These are phyloP conservation scores for Acanthamoeba lenticulata DNA, from an alignment of 208 protist genomes.

Conservation along the genomic window DNA sequence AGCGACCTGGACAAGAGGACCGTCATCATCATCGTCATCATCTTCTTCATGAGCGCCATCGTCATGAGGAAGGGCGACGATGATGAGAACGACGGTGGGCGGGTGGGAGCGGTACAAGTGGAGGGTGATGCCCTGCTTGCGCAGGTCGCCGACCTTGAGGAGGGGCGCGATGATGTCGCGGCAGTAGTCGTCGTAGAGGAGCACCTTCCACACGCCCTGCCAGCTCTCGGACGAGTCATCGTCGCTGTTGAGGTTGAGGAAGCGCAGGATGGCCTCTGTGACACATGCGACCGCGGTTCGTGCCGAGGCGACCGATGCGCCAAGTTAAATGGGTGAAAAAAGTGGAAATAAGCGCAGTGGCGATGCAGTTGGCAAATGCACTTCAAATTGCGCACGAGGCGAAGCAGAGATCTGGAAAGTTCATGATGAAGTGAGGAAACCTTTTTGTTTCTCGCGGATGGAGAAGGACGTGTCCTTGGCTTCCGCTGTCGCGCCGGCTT, in stretches of 20 bases:
- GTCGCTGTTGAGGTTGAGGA: slow-evolving; percentile 34
- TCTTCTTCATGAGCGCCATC: too few species aligned
- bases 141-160: slow-evolving; percentile 88
- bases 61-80: slow-evolving; percentile 19
- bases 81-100: neutral
- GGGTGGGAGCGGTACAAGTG: slow-evolving; percentile 75
- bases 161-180: slow-evolving; percentile 89
- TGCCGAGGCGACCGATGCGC: too few species aligned
- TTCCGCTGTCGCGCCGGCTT: neutral
- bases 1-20: slow-evolving; percentile 73
- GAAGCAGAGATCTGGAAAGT: neutral
- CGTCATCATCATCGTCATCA: too few species aligned
- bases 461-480: slow-evolving; percentile 33
- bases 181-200: slow-evolving; percentile 89
- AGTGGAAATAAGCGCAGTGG: neutral
- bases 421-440: neutral
- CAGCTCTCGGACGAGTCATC: neutral
- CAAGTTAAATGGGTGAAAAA: neutral
- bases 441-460: slow-evolving; percentile 64
- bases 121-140: slow-evolving; percentile 90
- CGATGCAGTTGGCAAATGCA: too few species aligned
- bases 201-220: slow-evolving; percentile 87
- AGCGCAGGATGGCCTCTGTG: slow-evolving; percentile 51
- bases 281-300: neutral
- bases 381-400: neutral